Conservation (phyloP, 768 basidiomycete species). For the Naganishia randhawae region DNA sequence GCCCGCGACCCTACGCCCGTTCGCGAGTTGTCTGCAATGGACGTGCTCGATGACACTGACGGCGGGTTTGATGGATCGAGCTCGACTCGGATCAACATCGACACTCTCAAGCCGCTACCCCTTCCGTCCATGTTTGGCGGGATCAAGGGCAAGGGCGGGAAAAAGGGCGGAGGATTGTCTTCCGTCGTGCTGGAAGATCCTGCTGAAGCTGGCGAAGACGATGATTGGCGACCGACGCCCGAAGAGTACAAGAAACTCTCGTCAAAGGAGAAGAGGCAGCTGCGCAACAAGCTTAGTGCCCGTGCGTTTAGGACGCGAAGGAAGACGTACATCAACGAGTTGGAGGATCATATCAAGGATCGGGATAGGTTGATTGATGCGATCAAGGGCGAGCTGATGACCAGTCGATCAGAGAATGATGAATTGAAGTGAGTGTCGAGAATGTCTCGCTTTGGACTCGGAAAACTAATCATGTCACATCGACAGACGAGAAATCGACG, state of each 20-base stretch:
- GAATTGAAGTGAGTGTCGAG: constrained; percentile 57
- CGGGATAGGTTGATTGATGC: constrained; percentile 85
- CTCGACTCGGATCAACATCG: constrained; percentile 10
- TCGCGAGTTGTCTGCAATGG: constrained; percentile 5
- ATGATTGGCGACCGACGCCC: constrained; percentile 54
- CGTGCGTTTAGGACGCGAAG: constrained; percentile 89
- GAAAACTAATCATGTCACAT: constrained; percentile 26
- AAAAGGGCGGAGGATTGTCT: constrained; percentile 50
- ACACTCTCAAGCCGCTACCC: constrained; percentile 17
- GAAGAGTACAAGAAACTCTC: constrained; percentile 95
- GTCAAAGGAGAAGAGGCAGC: constrained; percentile 90
- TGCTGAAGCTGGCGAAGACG: constrained; percentile 48
- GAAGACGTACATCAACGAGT: constrained; percentile 92
- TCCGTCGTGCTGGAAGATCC: constrained; percentile 45
- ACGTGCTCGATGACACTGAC: neutral
- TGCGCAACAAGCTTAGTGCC: constrained; percentile 94
- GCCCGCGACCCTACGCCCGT: neutral
- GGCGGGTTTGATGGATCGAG: neutral
- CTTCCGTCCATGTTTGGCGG: constrained; percentile 46
- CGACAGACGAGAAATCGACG: constrained; percentile 49
- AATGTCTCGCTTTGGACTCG: neutral
- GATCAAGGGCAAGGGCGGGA: constrained; percentile 51
- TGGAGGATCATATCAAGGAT: constrained; percentile 89
- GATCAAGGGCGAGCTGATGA: constrained; percentile 76
- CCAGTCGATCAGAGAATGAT: constrained; percentile 72